Percentiles rank a stretch among this genome's conserved stretches.
Evolutionary conservation across 1,284 basidiomycete genomes (phyloP).

Genomic region (Apiotrichum brassicae): DNA sequence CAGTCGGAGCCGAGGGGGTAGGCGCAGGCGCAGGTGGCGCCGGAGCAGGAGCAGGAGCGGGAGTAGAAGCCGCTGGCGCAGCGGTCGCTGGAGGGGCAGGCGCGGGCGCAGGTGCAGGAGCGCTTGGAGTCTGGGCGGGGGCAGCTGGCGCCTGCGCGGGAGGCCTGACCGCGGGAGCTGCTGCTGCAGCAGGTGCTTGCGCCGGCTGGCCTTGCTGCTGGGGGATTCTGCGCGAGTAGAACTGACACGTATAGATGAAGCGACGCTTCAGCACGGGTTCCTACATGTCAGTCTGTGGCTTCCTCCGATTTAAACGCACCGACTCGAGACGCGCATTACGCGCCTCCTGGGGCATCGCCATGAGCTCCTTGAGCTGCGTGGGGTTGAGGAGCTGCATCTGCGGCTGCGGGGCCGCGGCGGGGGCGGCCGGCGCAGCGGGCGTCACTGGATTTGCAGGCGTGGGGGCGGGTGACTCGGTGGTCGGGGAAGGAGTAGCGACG

Average conservation of each 20-base stretch:
- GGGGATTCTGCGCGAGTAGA: slow-evolving; percentile 7
- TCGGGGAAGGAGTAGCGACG: neutral
- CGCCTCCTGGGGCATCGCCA: slow-evolving; percentile 2
- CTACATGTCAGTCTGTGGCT: neutral
- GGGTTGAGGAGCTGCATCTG: slow-evolving; percentile 2
- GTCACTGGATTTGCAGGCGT: neutral
- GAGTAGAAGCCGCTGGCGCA: neutral
- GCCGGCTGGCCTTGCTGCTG: neutral
- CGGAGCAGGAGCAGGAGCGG: neutral
- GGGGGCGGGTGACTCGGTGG: neutral
- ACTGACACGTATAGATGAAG: slow-evolving; percentile 6
- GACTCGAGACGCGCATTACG: slow-evolving; percentile 6
- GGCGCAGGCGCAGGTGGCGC: neutral
- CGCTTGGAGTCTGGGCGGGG: neutral
- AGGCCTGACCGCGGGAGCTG: neutral
- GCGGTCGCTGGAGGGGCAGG: neutral
- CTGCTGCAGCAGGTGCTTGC: neutral
- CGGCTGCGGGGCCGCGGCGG: neutral
- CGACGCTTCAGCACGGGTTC: slow-evolving; percentile 1
- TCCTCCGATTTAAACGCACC: neutral
- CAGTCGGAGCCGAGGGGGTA: neutral
- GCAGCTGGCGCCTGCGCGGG: neutral
- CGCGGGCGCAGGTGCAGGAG: neutral
- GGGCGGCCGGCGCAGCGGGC: neutral
- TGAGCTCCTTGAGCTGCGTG: slow-evolving; percentile 9